Evolutionary conservation across 768 basidiomycete genomes (phyloP).

Genomic region (Termitomyces sp.): DNA sequence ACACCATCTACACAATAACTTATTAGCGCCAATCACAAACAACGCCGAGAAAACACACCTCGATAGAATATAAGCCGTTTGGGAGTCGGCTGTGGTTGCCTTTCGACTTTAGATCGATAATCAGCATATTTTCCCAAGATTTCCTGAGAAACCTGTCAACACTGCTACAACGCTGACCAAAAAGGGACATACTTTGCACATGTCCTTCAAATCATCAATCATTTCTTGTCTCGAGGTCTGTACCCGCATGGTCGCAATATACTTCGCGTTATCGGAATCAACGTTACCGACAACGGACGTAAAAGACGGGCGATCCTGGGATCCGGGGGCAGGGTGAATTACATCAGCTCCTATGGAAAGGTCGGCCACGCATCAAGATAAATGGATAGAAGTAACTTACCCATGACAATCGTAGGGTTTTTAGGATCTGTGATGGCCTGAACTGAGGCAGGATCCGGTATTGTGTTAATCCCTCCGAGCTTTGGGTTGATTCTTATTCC

Average conservation of each 20-base stretch:
- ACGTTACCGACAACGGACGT: slow-evolving; percentile 69
- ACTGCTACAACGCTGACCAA: neutral
- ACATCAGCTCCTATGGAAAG: slow-evolving; percentile 60
- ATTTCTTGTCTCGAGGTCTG: slow-evolving; percentile 63
- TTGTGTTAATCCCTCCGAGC: slow-evolving; percentile 74
- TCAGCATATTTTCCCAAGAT: slow-evolving; percentile 46
- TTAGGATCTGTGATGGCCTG: slow-evolving; percentile 54
- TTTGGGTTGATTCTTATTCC: slow-evolving; percentile 69
- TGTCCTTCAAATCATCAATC: slow-evolving; percentile 58
- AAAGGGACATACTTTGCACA: slow-evolving; percentile 44
- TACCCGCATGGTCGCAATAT: slow-evolving; percentile 45
- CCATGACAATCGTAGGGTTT: slow-evolving; percentile 76
- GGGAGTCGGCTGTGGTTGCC: slow-evolving; percentile 25
- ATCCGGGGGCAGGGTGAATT: slow-evolving; percentile 74
- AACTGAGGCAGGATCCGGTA: slow-evolving; percentile 59
- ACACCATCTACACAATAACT: slow-evolving; percentile 37
- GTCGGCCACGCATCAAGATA: neutral
- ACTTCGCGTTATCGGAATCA: slow-evolving; percentile 66
- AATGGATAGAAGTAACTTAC: slow-evolving; percentile 24
- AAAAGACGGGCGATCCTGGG: slow-evolving; percentile 67
- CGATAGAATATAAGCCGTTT: slow-evolving; percentile 69
- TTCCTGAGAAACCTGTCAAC: slow-evolving; percentile 28
- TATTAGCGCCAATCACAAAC: slow-evolving; percentile 12
- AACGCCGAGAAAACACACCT: slow-evolving; percentile 30
- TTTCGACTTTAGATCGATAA: slow-evolving; percentile 48